A percentile compares a stretch with the other conserved stretches of the same genome.
Conservation (phyloP, 345 rosid species). For the Aegle marmelos region DNA sequence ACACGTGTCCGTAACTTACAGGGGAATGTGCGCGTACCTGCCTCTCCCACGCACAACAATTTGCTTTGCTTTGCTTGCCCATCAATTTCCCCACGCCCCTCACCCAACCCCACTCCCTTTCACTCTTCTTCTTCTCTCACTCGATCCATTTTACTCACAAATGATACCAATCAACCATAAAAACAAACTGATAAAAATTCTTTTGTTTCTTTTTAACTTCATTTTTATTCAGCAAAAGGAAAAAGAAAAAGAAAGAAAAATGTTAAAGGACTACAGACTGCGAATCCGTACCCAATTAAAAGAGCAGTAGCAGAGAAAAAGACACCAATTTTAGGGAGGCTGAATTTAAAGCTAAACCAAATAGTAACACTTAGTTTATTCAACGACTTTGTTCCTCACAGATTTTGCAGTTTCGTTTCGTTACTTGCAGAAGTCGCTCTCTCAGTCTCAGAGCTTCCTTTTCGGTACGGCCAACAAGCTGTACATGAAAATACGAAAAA, state of each 20-base stretch:
- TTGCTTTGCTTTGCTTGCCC: neutral
- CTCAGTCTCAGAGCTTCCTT: neutral
- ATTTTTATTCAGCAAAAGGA: too few species aligned
- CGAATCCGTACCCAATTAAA: neutral
- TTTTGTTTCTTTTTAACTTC: neutral
- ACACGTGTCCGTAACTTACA: slow-evolving; percentile 36
- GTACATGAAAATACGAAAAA: slow-evolving; percentile 14
- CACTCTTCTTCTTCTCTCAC: neutral
- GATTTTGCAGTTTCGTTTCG: neutral
- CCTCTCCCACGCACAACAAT: neutral
- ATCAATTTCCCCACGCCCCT: too few species aligned
- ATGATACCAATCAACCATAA: neutral
- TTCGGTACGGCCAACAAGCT: slow-evolving; percentile 7
- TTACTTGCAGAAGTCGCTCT: slow-evolving; percentile 5
- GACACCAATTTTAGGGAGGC: slow-evolving; percentile 17
- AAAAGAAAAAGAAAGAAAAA: neutral
- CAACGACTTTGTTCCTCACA: neutral
- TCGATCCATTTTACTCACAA: neutral
- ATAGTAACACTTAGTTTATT: slow-evolving; percentile 15
- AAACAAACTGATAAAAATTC: neutral
- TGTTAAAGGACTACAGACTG: neutral
- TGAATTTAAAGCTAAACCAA: neutral
- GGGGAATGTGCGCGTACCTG: slow-evolving; percentile 20
- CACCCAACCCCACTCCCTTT: neutral
- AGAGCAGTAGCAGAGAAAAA: slow-evolving; percentile 15